Percentiles rank a stretch among this genome's conserved stretches.
Conservation (phyloP, 2,329 filamentous ascomycete genomes). For the Colletotrichum sidae region DNA sequence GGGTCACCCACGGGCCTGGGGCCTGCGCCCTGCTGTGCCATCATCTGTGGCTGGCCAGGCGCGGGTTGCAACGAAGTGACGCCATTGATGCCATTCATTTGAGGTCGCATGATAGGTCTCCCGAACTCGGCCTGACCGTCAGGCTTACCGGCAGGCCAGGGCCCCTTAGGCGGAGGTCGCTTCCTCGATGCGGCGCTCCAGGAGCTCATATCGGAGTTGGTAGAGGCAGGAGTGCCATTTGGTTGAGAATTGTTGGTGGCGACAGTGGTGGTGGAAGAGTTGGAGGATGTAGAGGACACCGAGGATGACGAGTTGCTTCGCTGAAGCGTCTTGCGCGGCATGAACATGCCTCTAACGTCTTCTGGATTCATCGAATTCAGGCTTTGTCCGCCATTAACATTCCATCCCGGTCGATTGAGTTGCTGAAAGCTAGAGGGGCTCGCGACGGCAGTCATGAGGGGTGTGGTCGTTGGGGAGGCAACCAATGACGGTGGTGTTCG, state of each 20-base stretch:
- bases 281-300: slow-evolving; percentile 73
- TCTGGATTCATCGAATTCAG: slow-evolving; percentile 81
- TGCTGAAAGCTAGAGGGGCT: slow-evolving; percentile 73
- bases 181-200: slow-evolving; percentile 64
- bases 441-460: slow-evolving; percentile 76
- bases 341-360: slow-evolving; percentile 88
- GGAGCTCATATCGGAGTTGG: slow-evolving; percentile 60
- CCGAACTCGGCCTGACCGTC: slow-evolving; percentile 62
- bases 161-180: slow-evolving; percentile 61
- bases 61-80: slow-evolving; percentile 52
- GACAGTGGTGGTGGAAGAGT: slow-evolving; percentile 72
- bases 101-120: slow-evolving; percentile 54
- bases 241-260: slow-evolving; percentile 69
- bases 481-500: slow-evolving; percentile 19
- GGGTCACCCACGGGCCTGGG: slow-evolving; percentile 76
- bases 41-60: slow-evolving; percentile 52
- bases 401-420: slow-evolving; percentile 74
- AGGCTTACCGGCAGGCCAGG: slow-evolving; percentile 62
- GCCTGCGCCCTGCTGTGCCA: slow-evolving; percentile 55
- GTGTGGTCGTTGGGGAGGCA: slow-evolving; percentile 38
- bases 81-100: slow-evolving; percentile 38
- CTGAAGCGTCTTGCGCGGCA: slow-evolving; percentile 87
- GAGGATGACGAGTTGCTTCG: slow-evolving; percentile 93
- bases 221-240: slow-evolving; percentile 68
- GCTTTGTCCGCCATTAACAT: slow-evolving; percentile 65